A percentile compares a stretch with the other conserved stretches of the same genome.
phyloP scores from a whole-genome alignment of 768 basidiomycete genomes.

The Termitomyces sp. region DNA sequence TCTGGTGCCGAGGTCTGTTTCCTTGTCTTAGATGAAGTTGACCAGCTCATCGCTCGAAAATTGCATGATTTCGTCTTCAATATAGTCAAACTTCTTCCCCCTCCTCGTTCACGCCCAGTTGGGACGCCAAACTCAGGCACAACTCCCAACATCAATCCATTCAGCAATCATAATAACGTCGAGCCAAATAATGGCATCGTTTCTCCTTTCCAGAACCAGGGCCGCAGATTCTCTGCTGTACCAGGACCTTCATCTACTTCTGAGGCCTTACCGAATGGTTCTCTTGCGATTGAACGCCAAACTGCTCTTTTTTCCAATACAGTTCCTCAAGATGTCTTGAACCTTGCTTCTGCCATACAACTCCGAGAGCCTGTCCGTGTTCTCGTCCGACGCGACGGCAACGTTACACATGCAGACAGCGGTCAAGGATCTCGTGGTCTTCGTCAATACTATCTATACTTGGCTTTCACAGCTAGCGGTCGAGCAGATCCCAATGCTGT shows the following conservation, averaged over 20 bases:
- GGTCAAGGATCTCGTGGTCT: slow-evolving; percentile 74
- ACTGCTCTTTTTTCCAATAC: slow-evolving; percentile 97
- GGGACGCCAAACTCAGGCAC: slow-evolving; percentile 31
- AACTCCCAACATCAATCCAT: slow-evolving; percentile 28
- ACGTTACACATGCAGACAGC: slow-evolving; percentile 64
- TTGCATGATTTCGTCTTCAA: slow-evolving; percentile 92
- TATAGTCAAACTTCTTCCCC: slow-evolving; percentile 89
- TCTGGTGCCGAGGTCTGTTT: slow-evolving; percentile 83
- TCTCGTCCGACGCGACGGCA: slow-evolving; percentile 90
- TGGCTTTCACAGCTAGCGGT: slow-evolving; percentile 88
- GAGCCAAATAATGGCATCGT: slow-evolving; percentile 35
- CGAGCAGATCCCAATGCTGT: slow-evolving; percentile 49
- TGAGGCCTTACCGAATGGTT: slow-evolving; percentile 25
- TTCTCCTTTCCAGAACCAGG: slow-evolving; percentile 33
- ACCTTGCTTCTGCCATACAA: slow-evolving; percentile 89
- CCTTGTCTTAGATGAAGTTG: slow-evolving; percentile 95
- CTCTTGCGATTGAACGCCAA: slow-evolving; percentile 66
- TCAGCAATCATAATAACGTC: slow-evolving; percentile 41
- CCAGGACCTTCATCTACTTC: slow-evolving; percentile 41
- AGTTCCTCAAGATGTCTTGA: slow-evolving; percentile 95
- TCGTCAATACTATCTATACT: slow-evolving; percentile 94
- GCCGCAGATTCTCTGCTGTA: slow-evolving; percentile 58
- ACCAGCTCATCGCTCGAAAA: slow-evolving; percentile 96
- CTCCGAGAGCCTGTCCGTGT: slow-evolving; percentile 95
- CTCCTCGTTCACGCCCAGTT: slow-evolving; percentile 69